Percentiles rank a stretch among this genome's conserved stretches.
Evolutionary conservation across 768 basidiomycete genomes (phyloP).

Genomic region (Lactifluus echinatus): DNA sequence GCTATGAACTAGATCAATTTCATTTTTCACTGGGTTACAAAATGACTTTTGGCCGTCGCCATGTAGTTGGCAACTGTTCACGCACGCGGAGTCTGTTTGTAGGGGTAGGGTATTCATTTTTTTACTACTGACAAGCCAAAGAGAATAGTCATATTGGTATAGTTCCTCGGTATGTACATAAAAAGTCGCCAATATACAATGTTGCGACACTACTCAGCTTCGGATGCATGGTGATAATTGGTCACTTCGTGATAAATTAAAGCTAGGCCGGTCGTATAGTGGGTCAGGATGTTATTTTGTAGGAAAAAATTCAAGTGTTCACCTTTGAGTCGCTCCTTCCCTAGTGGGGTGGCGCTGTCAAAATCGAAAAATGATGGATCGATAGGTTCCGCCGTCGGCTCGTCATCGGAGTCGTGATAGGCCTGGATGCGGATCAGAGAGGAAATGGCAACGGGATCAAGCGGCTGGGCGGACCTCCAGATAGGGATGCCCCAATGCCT

Average conservation of each 20-base stretch:
- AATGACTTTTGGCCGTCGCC: not conserved
- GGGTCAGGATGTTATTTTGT: not conserved
- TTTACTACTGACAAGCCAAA: not conserved
- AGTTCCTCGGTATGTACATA: slow-evolving; percentile 6
- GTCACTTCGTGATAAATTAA: slow-evolving; percentile 20
- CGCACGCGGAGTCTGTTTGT: not conserved
- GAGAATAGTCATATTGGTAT: slow-evolving; percentile 14
- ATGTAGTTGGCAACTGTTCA: not conserved
- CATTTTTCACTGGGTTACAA: not conserved
- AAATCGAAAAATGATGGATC: slow-evolving; percentile 80
- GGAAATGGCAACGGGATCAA: not conserved
- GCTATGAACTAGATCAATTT: slow-evolving; percentile 31
- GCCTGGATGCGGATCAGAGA: slow-evolving; percentile 37
- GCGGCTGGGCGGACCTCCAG: slow-evolving; percentile 48
- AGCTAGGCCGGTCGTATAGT: slow-evolving; percentile 1
- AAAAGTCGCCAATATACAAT: slow-evolving; percentile 4
- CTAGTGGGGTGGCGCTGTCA: slow-evolving; percentile 56
- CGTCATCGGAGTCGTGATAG: slow-evolving; percentile 85
- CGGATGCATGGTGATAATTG: not conserved
- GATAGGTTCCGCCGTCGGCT: slow-evolving; percentile 69
- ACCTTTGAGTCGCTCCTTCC: slow-evolving; percentile 69
- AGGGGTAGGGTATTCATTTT: too few species aligned
- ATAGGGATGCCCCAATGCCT: slow-evolving; percentile 86
- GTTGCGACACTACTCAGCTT: slow-evolving; percentile 6
- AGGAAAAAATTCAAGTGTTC: slow-evolving; percentile 2